These are phyloP conservation scores for Bruguiera parviflora DNA, from an alignment of 345 rosid species.

Conservation along the genomic window DNA sequence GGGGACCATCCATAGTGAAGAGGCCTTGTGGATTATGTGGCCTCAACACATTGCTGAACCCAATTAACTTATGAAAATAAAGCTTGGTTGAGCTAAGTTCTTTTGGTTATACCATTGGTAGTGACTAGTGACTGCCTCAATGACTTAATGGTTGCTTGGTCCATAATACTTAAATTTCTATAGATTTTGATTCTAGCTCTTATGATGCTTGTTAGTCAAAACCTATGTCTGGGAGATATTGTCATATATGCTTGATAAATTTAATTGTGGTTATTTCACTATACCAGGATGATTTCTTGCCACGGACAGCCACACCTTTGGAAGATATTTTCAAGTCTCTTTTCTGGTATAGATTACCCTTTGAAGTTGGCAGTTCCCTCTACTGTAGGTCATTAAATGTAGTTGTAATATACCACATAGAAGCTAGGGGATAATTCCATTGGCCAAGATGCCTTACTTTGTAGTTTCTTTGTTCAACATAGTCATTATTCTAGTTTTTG, in stretches of 20 bases:
- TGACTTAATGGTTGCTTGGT: too few relatives aligned
- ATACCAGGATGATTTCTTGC: conserved; percentile 91
- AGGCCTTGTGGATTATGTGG: not conserved
- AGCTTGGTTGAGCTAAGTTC: too few relatives aligned
- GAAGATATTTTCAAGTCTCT: conserved; percentile 98
- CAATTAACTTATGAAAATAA: too few relatives aligned
- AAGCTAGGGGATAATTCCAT: too few relatives aligned
- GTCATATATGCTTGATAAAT: not conserved
- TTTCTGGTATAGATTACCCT: conserved; percentile 62
- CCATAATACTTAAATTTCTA: too few relatives aligned
- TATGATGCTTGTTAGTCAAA: too few relatives aligned
- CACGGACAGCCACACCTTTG: conserved; percentile 88
- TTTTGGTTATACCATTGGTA: too few relatives aligned
- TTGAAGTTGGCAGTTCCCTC: not conserved
- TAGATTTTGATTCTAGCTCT: too few relatives aligned
- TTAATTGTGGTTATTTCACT: conserved; percentile 16
- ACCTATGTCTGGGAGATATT: not conserved
- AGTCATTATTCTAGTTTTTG: conserved; percentile 15
- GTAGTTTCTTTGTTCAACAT: not conserved
- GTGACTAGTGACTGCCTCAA: too few relatives aligned
- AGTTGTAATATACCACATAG: too few relatives aligned
- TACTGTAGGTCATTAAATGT: not conserved
- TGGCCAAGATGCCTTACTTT: not conserved
- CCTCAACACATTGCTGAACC: not conserved
- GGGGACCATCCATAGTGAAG: not conserved